Percentiles rank a stretch among this genome's conserved stretches.
Conservation (phyloP, 2,329 filamentous ascomycete genomes). For the Penicillium olsonii region DNA sequence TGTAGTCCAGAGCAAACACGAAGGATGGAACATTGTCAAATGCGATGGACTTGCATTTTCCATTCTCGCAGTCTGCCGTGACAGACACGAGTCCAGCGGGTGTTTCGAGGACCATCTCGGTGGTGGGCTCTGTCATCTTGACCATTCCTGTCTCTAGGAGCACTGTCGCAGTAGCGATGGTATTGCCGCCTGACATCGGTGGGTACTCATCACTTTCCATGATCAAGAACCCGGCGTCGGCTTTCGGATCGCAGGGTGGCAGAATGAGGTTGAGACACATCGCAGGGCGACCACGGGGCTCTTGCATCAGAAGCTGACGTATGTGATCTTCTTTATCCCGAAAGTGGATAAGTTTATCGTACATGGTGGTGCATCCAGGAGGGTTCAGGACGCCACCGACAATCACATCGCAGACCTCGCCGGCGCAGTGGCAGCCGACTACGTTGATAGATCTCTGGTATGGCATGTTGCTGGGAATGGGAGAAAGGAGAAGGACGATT, state of each 20-base stretch:
- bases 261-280: constrained; percentile 44
- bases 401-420: constrained; percentile 50
- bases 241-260: constrained; percentile 43
- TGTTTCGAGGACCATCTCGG: constrained; percentile 43
- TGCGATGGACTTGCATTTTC: constrained; percentile 45
- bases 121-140: constrained; percentile 46
- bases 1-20: constrained; percentile 40
- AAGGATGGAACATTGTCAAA: constrained; percentile 50
- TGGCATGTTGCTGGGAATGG: background rate
- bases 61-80: constrained; percentile 41
- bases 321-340: constrained; percentile 39
- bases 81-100: constrained; percentile 45
- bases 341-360: constrained; percentile 49
- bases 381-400: constrained; percentile 49
- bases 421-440: constrained; percentile 18
- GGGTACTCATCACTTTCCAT: constrained; percentile 49
- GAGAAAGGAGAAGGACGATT: too few species aligned
- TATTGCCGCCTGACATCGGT: constrained; percentile 48
- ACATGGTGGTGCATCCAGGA: constrained; percentile 44
- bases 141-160: constrained; percentile 50
- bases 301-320: constrained; percentile 46
- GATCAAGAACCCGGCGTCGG: constrained; percentile 47
- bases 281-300: constrained; percentile 44
- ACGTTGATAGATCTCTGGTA: constrained; percentile 7
- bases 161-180: constrained; percentile 45